These are phyloP conservation scores for Pseudofabraea citricarpa DNA, from an alignment of 2,329 filamentous ascomycete genomes.

Conservation along the genomic window DNA sequence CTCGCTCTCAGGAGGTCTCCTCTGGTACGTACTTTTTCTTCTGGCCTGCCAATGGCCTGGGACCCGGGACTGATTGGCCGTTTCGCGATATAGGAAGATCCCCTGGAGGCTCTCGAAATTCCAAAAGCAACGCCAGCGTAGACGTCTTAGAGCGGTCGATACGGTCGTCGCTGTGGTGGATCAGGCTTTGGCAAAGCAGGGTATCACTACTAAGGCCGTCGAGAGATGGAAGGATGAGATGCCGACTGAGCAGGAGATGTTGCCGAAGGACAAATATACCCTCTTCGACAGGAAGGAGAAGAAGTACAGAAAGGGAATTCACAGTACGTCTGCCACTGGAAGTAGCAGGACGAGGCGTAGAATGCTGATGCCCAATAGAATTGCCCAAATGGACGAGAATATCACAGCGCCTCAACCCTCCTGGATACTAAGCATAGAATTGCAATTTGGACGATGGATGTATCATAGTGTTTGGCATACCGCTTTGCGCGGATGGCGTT, in stretches of 20 bases:
- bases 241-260: slow-evolving; percentile 93
- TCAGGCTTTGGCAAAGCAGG: slow-evolving; percentile 68
- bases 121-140: slow-evolving; percentile 83
- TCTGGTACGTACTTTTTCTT: slow-evolving; percentile 56
- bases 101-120: slow-evolving; percentile 91
- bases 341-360: not conserved
- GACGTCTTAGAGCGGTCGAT: slow-evolving; percentile 81
- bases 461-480: slow-evolving; percentile 17
- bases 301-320: slow-evolving; percentile 93
- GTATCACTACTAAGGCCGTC: slow-evolving; percentile 68
- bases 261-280: slow-evolving; percentile 95
- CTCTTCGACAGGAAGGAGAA: slow-evolving; percentile 96
- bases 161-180: slow-evolving; percentile 79
- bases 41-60: slow-evolving; percentile 5
- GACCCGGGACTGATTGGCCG: slow-evolving; percentile 11
- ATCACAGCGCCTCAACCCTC: slow-evolving; percentile 88
- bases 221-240: slow-evolving; percentile 93
- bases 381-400: slow-evolving; percentile 92
- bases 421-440: slow-evolving; percentile 63
- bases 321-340: slow-evolving; percentile 60
- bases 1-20: slow-evolving; percentile 70
- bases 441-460: slow-evolving; percentile 6
- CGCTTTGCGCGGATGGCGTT: slow-evolving; percentile 23
- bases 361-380: slow-evolving; percentile 43
- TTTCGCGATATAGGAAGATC: slow-evolving; percentile 63